Evolutionary conservation across 2,329 filamentous ascomycete genomes (phyloP).

Genomic region (Verticillium dahliae): DNA sequence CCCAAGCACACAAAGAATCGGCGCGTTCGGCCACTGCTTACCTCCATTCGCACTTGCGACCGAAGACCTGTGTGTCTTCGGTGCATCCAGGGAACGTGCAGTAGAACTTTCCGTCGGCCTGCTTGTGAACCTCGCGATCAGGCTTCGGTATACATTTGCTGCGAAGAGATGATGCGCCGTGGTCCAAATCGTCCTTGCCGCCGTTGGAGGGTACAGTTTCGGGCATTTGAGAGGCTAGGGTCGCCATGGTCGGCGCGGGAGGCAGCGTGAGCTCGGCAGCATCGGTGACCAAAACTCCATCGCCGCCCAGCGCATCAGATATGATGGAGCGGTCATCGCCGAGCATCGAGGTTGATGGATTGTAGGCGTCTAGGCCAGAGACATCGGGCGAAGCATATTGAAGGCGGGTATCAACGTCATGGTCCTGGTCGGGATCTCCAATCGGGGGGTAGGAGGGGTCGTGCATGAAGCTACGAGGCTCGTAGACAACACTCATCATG

Average conservation of each 20-base stretch:
- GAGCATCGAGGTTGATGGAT: conserved; percentile 28
- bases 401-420: conserved; percentile 20
- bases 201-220: conserved; percentile 19
- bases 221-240: conserved; percentile 22
- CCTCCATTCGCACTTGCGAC: conserved; percentile 91
- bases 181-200: conserved; percentile 10
- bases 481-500: conserved; percentile 47
- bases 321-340: conserved; percentile 29
- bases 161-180: conserved; percentile 21
- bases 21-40: conserved; percentile 41
- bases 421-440: conserved; percentile 32
- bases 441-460: conserved; percentile 41
- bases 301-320: conserved; percentile 25
- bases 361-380: conserved; percentile 36
- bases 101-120: conserved; percentile 66
- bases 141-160: conserved; percentile 53
- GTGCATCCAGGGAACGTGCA: conserved; percentile 68
- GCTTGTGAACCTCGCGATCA: conserved; percentile 51
- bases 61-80: conserved; percentile 59
- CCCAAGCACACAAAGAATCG: background rate
- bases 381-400: conserved; percentile 31
- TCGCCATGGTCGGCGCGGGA: conserved; percentile 19
- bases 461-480: conserved; percentile 41
- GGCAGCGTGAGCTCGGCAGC: conserved; percentile 29
- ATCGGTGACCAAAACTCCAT: conserved; percentile 29